These are phyloP conservation scores for Quercus berberidifolia DNA, from an alignment of 306 rosid species.

Conservation along the genomic window DNA sequence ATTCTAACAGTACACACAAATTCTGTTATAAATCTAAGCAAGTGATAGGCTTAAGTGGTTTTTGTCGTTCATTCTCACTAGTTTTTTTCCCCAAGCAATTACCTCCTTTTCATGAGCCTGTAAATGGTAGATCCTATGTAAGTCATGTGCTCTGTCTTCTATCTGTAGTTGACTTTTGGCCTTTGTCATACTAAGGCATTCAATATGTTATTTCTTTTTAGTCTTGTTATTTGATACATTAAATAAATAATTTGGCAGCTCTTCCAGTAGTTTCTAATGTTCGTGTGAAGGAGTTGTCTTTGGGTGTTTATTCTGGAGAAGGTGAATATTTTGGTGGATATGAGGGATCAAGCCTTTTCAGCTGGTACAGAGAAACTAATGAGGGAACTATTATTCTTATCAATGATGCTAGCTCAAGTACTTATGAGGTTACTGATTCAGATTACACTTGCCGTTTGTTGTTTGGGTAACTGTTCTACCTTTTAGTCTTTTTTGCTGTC, in stretches of 20 bases:
- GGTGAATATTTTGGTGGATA: conserved; percentile 97
- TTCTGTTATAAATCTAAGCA: background rate
- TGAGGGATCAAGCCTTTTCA: conserved; percentile 79
- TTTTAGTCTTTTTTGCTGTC: background rate
- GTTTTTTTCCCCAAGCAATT: background rate
- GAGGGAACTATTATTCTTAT: conserved; percentile 68
- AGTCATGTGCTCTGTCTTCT: background rate
- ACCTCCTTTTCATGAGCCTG: background rate
- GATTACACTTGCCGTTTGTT: conserved; percentile 73
- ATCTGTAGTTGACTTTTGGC: background rate
- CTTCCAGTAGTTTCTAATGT: conserved; percentile 76
- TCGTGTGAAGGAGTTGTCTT: conserved; percentile 55
- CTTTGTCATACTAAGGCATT: conserved; percentile 3
- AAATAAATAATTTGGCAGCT: conserved; percentile 53
- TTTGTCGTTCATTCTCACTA: background rate
- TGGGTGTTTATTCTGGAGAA: conserved; percentile 75
- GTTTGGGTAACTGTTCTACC: conserved; percentile 67
- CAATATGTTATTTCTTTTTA: background rate
- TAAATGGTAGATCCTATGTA: background rate
- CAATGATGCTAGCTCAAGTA: conserved; percentile 60
- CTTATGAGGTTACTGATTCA: conserved; percentile 65
- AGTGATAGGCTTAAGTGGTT: conserved; percentile 8
- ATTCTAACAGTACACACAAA: background rate
- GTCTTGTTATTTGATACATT: conserved; percentile 23
- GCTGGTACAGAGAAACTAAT: conserved; percentile 87